A percentile compares a stretch with the other conserved stretches of the same genome.
Evolutionary conservation across 2,329 filamentous ascomycete species (phyloP).

Genomic region (Aplosporella prunicola): DNA sequence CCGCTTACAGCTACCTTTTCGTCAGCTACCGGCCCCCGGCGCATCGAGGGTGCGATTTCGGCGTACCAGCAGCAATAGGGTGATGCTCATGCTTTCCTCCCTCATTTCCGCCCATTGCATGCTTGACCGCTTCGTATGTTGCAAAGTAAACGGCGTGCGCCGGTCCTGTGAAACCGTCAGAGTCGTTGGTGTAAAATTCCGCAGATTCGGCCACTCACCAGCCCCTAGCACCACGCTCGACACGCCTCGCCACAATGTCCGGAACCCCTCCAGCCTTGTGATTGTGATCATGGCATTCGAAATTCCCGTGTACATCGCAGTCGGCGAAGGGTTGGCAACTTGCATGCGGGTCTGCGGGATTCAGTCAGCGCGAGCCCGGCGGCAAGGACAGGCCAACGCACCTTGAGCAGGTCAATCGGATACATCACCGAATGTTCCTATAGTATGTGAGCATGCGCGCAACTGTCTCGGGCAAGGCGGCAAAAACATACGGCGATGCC

Average conservation of each 20-base stretch:
- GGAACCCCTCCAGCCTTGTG: constrained; percentile 75
- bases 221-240: constrained; percentile 94
- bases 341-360: constrained; percentile 83
- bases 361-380: neutral
- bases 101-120: constrained; percentile 86
- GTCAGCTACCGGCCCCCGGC: constrained; percentile 25
- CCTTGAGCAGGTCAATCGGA: constrained; percentile 95
- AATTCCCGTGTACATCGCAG: constrained; percentile 78
- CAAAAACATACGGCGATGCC: constrained; percentile 81
- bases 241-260: constrained; percentile 91
- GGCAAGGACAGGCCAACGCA: constrained; percentile 32
- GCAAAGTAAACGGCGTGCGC: constrained; percentile 98
- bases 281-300: constrained; percentile 90
- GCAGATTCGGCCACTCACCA: constrained; percentile 43
- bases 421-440: constrained; percentile 99
- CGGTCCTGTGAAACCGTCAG: constrained; percentile 55
- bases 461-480: constrained; percentile 10
- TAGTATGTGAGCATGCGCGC: constrained; percentile 18
- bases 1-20: constrained; percentile 68
- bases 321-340: constrained; percentile 74
- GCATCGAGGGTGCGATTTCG: constrained; percentile 9
- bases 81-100: constrained; percentile 81
- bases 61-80: constrained; percentile 77
- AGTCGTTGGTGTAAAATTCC: neutral
- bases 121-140: constrained; percentile 95